Conservation (phyloP, 1,139 yeast species). For the Pichia sp. region DNA sequence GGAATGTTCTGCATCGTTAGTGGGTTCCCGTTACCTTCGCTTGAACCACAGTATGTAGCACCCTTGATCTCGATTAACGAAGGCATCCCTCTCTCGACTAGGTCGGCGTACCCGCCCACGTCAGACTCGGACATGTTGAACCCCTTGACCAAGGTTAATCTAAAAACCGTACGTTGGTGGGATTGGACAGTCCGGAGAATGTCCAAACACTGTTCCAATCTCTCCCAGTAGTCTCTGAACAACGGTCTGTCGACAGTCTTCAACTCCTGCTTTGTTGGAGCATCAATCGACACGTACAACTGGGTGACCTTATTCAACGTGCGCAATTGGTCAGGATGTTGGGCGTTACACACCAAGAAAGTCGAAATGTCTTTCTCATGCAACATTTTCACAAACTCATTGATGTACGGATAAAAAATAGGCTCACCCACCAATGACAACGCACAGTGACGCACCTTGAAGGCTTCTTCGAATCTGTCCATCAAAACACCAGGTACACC, state of each 20-base stretch:
- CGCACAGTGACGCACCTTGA: slow-evolving; percentile 86
- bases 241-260: slow-evolving; percentile 85
- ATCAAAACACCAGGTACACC: slow-evolving; percentile 94
- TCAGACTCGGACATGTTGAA: slow-evolving; percentile 69
- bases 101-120: slow-evolving; percentile 79
- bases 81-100: slow-evolving; percentile 78
- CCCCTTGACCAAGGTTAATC: slow-evolving; percentile 87
- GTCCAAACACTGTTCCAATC: slow-evolving; percentile 75
- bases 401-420: slow-evolving; percentile 85
- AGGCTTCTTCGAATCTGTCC: slow-evolving; percentile 87
- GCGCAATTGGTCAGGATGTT: slow-evolving; percentile 81
- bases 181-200: slow-evolving; percentile 66
- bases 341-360: slow-evolving; percentile 91
- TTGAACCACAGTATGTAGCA: slow-evolving; percentile 89
- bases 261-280: slow-evolving; percentile 75
- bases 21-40: slow-evolving; percentile 76
- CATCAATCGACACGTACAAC: slow-evolving; percentile 88
- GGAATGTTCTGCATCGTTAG: slow-evolving; percentile 95
- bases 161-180: slow-evolving; percentile 85
- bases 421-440: slow-evolving; percentile 92
- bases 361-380: slow-evolving; percentile 78
- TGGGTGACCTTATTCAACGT: slow-evolving; percentile 76
- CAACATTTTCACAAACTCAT: slow-evolving; percentile 73
- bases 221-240: slow-evolving; percentile 89
- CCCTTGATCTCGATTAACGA: slow-evolving; percentile 91